These are phyloP conservation scores for Salix suchowensis DNA, from an alignment of 345 rosid species.

Conservation along the genomic window DNA sequence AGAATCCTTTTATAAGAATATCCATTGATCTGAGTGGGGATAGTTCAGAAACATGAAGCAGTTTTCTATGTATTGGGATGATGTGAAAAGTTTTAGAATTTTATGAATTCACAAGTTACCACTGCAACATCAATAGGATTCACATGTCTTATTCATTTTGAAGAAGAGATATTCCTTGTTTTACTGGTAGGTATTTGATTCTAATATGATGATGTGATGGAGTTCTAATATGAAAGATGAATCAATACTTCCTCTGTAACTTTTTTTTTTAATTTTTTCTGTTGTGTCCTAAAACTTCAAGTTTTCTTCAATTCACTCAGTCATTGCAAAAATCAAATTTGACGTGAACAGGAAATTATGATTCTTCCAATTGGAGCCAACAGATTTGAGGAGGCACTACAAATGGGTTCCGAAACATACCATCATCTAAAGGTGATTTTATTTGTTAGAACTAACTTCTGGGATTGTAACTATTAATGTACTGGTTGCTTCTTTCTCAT, in stretches of 20 bases:
- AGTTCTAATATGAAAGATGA: too few species aligned
- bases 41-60: neutral
- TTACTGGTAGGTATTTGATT: too few species aligned
- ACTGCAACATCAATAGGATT: too few species aligned
- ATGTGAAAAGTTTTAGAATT: too few species aligned
- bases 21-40: neutral
- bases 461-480: neutral
- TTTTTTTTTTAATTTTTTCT: too few species aligned
- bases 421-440: slow-evolving; percentile 86
- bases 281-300: neutral
- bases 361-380: slow-evolving; percentile 83
- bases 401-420: slow-evolving; percentile 93
- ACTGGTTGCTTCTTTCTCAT: neutral
- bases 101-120: too few species aligned
- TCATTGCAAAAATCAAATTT: neutral
- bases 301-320: neutral
- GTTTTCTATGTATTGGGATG: too few species aligned
- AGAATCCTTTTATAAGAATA: neutral
- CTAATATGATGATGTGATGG: too few species aligned
- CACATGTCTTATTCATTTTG: too few species aligned
- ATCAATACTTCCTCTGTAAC: too few species aligned
- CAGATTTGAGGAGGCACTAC: slow-evolving; percentile 92
- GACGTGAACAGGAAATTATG: slow-evolving; percentile 70
- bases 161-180: too few species aligned
- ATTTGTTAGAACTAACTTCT: slow-evolving; percentile 3